Evolutionary conservation across 345 rosid genomes (phyloP), one percentile per base, ranked within the genome.

Genomic region (Barbarea vulgaris): DNA sequence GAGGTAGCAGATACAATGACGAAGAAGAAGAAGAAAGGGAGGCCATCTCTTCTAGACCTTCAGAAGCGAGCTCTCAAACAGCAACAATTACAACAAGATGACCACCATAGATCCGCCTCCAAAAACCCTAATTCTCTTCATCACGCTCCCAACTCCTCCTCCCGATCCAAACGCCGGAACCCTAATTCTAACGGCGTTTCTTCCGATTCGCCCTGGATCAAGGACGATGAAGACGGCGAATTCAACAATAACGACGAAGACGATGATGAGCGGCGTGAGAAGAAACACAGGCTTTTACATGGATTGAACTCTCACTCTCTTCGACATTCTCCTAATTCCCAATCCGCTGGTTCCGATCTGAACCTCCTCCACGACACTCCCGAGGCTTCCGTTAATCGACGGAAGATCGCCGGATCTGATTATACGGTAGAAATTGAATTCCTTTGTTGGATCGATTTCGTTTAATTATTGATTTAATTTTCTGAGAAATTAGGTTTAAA

Each of bases 11-110:
- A 79, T 46, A 81, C 85, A 78, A 81, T 82, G 90, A 81, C 81
- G 83, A 86, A 83, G 97, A 89, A 80, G 96, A 93, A 88, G 91
- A 94, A 94, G 79, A 94, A 94, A 85, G 98, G 98, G 21, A 88
- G 98, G 48, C 98, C 98, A 2, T 91, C 98, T 69, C 93, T 94
- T 9, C 72, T 94, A 56, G 98, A 94, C 87, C 87, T 94, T 52
- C 95, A 94, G 71, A 91, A 87, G 66, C 98, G 98, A 69, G 85
- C 90, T 75, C 84, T 94, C 72, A 94, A 89, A 77, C 88, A 85
- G 47, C 87, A 89, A 42, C 91, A 87, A 31, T 82, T 65, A 57
- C 77, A 83, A 34, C 76, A 42, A n/a, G n/a, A n/a, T 6, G 82
- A 64, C 22, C 41, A 53, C 34, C 81, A 53, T 70, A 83, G 61